Percentiles rank a stretch among this genome's conserved stretches.
phyloP scores from a whole-genome alignment of 768 basidiomycete species.

The Suillus lakei region DNA sequence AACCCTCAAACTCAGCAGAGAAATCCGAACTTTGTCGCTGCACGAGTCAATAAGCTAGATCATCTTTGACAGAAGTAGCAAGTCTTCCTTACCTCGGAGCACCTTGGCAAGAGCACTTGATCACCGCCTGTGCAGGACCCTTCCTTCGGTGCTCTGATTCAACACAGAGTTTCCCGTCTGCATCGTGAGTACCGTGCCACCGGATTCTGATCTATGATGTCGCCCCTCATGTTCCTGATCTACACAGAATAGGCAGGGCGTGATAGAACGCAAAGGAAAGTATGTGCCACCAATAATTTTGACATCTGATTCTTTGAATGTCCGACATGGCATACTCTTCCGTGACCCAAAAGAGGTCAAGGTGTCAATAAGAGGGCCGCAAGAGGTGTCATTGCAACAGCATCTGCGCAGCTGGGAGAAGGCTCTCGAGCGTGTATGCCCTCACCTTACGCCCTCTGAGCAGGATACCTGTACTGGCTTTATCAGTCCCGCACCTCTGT shows the following conservation, averaged over 20 bases:
- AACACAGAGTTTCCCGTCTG: slow-evolving; percentile 23
- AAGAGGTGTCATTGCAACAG: slow-evolving; percentile 10
- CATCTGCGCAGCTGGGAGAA: slow-evolving; percentile 9
- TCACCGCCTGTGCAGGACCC: slow-evolving; percentile 18
- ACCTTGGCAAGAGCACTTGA: slow-evolving; percentile 18
- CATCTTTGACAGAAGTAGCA: slow-evolving; percentile 9
- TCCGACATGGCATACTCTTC: slow-evolving; percentile 10
- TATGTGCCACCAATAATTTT: slow-evolving; percentile 15
- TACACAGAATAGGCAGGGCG: slow-evolving; percentile 27
- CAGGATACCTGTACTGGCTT: slow-evolving; percentile 7
- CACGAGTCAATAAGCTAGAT: slow-evolving; percentile 17
- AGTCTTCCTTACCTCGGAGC: slow-evolving; percentile 3
- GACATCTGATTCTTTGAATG: slow-evolving; percentile 19
- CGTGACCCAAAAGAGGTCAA: background rate
- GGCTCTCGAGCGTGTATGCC: slow-evolving; percentile 12
- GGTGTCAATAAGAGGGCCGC: slow-evolving; percentile 1
- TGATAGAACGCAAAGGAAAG: slow-evolving; percentile 24
- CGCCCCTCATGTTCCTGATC: slow-evolving; percentile 15
- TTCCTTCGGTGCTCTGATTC: slow-evolving; percentile 14
- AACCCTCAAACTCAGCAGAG: slow-evolving; percentile 18
- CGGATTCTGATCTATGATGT: background rate
- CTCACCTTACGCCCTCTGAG: slow-evolving; percentile 9
- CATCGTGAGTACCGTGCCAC: slow-evolving; percentile 23
- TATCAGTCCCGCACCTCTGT: slow-evolving; percentile 13
- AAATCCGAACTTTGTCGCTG: slow-evolving; percentile 15